These are phyloP conservation scores for Globisporangium cederbergense DNA, from an alignment of 352 stramenopile genomes.

Conservation along the genomic window DNA sequence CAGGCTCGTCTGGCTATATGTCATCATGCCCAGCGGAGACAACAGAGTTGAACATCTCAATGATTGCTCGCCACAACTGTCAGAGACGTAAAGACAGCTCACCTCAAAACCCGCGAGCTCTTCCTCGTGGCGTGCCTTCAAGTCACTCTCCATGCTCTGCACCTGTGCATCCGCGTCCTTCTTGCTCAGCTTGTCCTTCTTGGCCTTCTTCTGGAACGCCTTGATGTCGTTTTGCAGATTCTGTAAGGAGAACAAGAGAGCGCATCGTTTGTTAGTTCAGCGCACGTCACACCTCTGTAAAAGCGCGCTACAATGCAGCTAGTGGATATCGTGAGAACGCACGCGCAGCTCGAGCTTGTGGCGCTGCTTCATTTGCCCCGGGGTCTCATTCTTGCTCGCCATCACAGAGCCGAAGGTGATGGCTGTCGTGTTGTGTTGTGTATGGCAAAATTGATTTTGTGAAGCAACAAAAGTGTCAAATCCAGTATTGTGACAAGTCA, in stretches of 20 bases:
- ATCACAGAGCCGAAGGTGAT: conserved; percentile 16
- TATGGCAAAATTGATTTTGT: not conserved
- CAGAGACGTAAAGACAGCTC: not conserved
- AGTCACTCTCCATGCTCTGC: conserved; percentile 47
- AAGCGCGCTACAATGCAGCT: not conserved
- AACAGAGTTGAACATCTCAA: not conserved
- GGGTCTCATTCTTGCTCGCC: conserved; percentile 59
- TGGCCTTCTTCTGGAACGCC: conserved; percentile 80
- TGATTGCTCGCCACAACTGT: not conserved
- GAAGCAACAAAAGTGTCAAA: not conserved
- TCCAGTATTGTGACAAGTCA: not conserved
- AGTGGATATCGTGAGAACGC: conserved; percentile 13
- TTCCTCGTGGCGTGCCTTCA: conserved; percentile 51
- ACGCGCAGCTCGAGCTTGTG: conserved; percentile 86
- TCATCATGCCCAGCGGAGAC: not conserved
- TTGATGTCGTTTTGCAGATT: conserved; percentile 79
- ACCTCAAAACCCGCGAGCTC: conserved; percentile 43
- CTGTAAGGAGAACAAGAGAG: conserved; percentile 21
- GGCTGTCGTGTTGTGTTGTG: not conserved
- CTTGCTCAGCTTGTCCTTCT: conserved; percentile 79
- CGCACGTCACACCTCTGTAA: not conserved
- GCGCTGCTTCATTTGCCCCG: conserved; percentile 80
- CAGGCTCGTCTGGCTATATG: conserved; percentile 7
- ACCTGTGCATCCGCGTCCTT: conserved; percentile 66
- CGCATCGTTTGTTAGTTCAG: not conserved